Evolutionary conservation across 2,329 filamentous ascomycete genomes (phyloP).

Genomic region (Chaetomiaceae sp.): DNA sequence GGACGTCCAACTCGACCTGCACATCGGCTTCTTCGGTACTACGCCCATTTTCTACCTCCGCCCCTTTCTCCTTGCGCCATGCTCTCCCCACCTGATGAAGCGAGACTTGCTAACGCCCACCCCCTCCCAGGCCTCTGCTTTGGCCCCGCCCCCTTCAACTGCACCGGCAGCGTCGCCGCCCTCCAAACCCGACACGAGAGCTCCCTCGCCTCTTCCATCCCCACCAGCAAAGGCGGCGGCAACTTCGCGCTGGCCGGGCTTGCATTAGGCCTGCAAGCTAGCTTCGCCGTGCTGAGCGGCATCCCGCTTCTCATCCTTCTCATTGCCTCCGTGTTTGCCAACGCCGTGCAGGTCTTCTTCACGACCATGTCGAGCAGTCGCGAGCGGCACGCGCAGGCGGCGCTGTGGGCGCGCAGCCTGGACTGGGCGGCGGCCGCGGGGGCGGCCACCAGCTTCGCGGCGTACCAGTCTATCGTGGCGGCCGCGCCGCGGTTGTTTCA

Average conservation of each 20-base stretch:
- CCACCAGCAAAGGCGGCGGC: slow-evolving; percentile 9
- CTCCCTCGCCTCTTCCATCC: slow-evolving; percentile 10
- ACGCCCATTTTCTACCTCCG: not conserved
- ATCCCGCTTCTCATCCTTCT: slow-evolving; percentile 17
- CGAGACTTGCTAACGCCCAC: not conserved
- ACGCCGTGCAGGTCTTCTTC: slow-evolving; percentile 19
- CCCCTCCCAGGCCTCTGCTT: slow-evolving; percentile 18
- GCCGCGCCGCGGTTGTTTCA: slow-evolving; percentile 14
- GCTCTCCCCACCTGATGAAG: too few relatives aligned
- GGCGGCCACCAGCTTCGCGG: slow-evolving; percentile 7
- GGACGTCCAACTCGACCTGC: slow-evolving; percentile 14
- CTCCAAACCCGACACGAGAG: slow-evolving; percentile 5
- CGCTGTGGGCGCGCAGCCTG: slow-evolving; percentile 19
- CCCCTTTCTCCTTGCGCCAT: not conserved
- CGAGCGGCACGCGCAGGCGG: slow-evolving; percentile 18
- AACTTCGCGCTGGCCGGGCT: slow-evolving; percentile 17
- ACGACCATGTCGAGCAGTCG: not conserved
- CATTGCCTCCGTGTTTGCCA: slow-evolving; percentile 12
- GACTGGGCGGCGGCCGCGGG: slow-evolving; percentile 22
- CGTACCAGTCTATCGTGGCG: slow-evolving; percentile 11
- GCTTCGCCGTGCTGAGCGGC: slow-evolving; percentile 17
- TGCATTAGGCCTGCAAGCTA: slow-evolving; percentile 18
- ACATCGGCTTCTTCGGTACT: slow-evolving; percentile 19
- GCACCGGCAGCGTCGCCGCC: slow-evolving; percentile 10
- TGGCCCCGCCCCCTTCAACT: slow-evolving; percentile 15